Conservation (phyloP, 2,329 filamentous ascomycete genomes). For the Monosporascus sp. region DNA sequence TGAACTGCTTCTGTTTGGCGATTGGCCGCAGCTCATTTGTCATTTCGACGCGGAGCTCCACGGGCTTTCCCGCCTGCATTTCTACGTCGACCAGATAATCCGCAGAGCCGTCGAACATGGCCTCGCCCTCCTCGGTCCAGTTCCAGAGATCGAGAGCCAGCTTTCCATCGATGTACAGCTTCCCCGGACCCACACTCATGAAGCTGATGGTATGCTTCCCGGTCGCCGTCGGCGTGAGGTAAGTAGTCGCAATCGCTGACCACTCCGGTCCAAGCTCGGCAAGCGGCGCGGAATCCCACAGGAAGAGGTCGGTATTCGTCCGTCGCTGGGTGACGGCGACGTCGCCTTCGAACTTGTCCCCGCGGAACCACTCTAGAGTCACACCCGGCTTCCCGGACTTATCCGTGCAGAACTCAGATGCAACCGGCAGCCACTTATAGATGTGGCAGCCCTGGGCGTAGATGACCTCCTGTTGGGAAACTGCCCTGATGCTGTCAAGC, state of each 20-base stretch:
- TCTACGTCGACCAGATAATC: constrained; percentile 58
- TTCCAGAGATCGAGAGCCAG: constrained; percentile 61
- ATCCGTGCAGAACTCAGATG: constrained; percentile 53
- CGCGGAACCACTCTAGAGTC: constrained; percentile 58
- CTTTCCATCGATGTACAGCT: constrained; percentile 54
- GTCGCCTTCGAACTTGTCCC: constrained; percentile 56
- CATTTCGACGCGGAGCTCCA: constrained; percentile 59
- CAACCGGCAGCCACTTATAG: constrained; percentile 60
- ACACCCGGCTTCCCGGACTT: constrained; percentile 55
- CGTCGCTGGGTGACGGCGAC: constrained; percentile 54
- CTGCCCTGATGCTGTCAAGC: constrained; percentile 54
- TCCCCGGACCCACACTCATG: constrained; percentile 61
- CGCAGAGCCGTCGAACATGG: constrained; percentile 65
- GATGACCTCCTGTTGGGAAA: constrained; percentile 48
- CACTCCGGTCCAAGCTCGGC: constrained; percentile 56
- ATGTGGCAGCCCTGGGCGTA: constrained; percentile 60
- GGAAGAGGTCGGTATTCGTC: constrained; percentile 60
- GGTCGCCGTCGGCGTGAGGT: constrained; percentile 51
- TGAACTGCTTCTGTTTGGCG: constrained; percentile 52
- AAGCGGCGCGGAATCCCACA: constrained; percentile 64
- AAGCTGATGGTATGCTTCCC: constrained; percentile 63
- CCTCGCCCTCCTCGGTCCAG: constrained; percentile 64
- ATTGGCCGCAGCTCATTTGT: constrained; percentile 61
- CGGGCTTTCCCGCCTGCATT: constrained; percentile 53
- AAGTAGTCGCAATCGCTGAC: constrained; percentile 59